Percentiles rank a stretch among this genome's conserved stretches.
Evolutionary conservation across 306 rosid species (phyloP).

Genomic region (Leucaena leucocephala): DNA sequence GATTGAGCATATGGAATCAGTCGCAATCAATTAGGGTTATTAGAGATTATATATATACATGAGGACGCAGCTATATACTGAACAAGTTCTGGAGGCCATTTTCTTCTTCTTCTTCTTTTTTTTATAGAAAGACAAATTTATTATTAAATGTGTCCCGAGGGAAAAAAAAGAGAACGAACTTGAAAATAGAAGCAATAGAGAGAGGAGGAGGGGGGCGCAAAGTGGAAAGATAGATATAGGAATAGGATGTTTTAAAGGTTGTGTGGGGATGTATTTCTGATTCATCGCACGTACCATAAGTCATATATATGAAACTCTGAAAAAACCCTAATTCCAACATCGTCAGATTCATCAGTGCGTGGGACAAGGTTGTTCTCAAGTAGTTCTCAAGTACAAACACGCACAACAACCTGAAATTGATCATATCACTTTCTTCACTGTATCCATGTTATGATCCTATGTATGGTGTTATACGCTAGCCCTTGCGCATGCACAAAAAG

Average conservation of each 20-base stretch:
- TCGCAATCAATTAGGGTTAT: conserved; percentile 26
- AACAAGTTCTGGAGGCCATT: background rate
- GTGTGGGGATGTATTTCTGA: conserved; percentile 19
- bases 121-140: too few relatives aligned
- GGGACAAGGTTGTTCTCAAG: conserved; percentile 40
- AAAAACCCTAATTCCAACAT: conserved; percentile 43
- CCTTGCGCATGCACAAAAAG: conserved; percentile 66
- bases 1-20: background rate
- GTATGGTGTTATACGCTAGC: conserved; percentile 30
- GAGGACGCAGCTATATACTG: conserved; percentile 3
- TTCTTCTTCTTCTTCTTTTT: background rate
- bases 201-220: background rate
- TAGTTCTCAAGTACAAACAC: conserved; percentile 43
- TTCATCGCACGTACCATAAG: conserved; percentile 14
- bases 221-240: background rate
- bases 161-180: background rate
- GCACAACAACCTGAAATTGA: conserved; percentile 1
- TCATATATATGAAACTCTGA: background rate
- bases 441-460: conserved; percentile 46
- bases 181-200: background rate
- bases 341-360: conserved; percentile 44
- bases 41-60: conserved; percentile 7
- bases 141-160: background rate
- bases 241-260: background rate
- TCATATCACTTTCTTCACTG: conserved; percentile 39